Evolutionary conservation across 2,329 filamentous ascomycete species (phyloP).

Genomic region (Scedosporium dehoogii): DNA sequence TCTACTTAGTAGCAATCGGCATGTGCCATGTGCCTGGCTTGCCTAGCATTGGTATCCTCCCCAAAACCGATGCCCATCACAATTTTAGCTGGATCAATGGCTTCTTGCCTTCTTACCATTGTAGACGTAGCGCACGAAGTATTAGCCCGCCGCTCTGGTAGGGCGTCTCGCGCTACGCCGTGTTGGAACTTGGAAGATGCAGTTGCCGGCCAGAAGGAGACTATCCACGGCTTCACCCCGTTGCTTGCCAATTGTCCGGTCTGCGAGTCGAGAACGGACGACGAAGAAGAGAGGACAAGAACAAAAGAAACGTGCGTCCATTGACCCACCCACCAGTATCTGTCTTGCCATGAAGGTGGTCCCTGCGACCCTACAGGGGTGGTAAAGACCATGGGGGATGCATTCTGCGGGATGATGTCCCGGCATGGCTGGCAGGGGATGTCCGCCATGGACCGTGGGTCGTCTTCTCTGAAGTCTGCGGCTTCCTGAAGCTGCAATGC

Average conservation of each 20-base stretch:
- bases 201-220: no score
- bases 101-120: no score
- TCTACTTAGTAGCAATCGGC: neutral
- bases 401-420: conserved; percentile 1
- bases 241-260: no score
- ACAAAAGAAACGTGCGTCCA: neutral
- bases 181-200: no score
- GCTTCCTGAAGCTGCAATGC: no score
- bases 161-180: no score
- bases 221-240: no score
- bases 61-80: neutral
- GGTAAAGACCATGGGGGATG: neutral
- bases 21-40: neutral
- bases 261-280: neutral
- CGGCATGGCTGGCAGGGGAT: neutral
- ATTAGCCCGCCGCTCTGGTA: no score
- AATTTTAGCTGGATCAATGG: neutral
- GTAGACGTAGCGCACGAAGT: no score
- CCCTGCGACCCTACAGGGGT: neutral
- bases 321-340: neutral
- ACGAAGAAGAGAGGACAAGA: neutral
- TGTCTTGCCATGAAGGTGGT: neutral
- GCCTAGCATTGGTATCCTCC: neutral
- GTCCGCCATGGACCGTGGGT: neutral
- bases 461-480: neutral